Evolutionary conservation across 208 protist genomes (phyloP).

Genomic region (Leishmania lainsoni): DNA sequence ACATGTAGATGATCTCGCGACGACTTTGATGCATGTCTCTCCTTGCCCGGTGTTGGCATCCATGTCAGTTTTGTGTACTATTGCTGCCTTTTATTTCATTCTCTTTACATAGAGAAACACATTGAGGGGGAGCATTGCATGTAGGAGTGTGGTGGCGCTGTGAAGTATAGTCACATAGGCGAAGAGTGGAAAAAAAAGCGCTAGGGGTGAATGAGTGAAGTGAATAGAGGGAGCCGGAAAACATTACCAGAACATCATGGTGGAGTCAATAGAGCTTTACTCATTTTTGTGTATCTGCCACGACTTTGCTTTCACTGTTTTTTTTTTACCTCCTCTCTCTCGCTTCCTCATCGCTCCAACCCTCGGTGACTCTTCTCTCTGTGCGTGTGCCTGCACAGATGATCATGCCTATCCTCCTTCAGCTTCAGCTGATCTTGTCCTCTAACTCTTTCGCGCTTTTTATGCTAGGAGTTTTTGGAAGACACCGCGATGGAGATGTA

Average conservation of each 20-base stretch:
- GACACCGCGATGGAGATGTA: neutral
- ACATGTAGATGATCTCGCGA: neutral
- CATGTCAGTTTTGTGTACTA: neutral
- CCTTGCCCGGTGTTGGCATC: neutral
- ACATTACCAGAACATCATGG: neutral
- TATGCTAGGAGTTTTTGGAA: neutral
- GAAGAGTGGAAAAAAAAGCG: neutral
- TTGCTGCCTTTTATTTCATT: constrained; percentile 9
- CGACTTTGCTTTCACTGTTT: neutral
- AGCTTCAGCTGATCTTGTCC: neutral
- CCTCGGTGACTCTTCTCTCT: neutral
- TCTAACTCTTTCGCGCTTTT: neutral
- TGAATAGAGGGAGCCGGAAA: neutral
- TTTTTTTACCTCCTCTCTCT: neutral
- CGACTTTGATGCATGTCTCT: neutral
- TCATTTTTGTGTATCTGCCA: neutral
- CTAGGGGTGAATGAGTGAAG: neutral
- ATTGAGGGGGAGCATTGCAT: neutral
- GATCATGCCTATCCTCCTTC: neutral
- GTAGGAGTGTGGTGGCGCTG: neutral
- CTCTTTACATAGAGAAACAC: constrained; percentile 17
- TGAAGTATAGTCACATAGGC: neutral
- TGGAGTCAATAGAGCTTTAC: neutral
- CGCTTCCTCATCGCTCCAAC: neutral
- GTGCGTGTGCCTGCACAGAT: neutral